Conservation (phyloP, 2,329 filamentous ascomycete species). For the Eurotiales sp. region DNA sequence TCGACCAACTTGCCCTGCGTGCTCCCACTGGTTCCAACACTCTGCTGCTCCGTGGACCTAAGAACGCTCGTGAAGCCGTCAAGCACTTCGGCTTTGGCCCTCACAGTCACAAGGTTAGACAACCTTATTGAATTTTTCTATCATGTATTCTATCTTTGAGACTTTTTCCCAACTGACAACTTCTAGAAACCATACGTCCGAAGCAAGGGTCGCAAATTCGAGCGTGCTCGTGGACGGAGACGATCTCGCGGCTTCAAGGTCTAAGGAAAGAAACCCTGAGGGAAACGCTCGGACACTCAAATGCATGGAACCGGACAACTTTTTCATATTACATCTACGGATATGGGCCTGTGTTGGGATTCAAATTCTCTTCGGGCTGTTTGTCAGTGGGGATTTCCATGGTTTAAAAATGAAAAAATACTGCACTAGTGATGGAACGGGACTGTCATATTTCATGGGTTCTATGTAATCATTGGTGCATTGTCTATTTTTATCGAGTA, state of each 20-base stretch:
- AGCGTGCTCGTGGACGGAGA: slow-evolving; percentile 97
- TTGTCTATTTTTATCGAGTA: slow-evolving; percentile 12
- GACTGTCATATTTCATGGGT: slow-evolving; percentile 6
- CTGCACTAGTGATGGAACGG: slow-evolving; percentile 8
- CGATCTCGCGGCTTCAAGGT: slow-evolving; percentile 99
- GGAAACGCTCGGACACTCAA: slow-evolving; percentile 10
- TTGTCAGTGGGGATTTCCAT: slow-evolving; percentile 5
- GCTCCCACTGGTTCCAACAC: slow-evolving; percentile 96
- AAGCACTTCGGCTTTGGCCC: slow-evolving; percentile 99
- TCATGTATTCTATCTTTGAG: too few relatives aligned
- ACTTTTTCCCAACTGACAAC: neutral
- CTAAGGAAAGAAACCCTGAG: slow-evolving; percentile 52
- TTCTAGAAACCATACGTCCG: slow-evolving; percentile 86
- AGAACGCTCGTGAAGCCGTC: slow-evolving; percentile 95
- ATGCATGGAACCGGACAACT: slow-evolving; percentile 3
- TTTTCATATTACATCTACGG: slow-evolving; percentile 7
- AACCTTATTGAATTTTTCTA: slow-evolving; percentile 24
- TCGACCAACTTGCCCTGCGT: slow-evolving; percentile 95
- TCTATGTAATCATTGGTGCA: slow-evolving; percentile 10
- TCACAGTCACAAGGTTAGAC: slow-evolving; percentile 85
- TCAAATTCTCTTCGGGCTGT: slow-evolving; percentile 5
- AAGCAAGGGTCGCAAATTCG: slow-evolving; percentile 99
- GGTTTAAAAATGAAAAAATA: slow-evolving; percentile 6
- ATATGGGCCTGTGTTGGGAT: slow-evolving; percentile 6
- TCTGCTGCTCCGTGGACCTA: slow-evolving; percentile 92